Evolutionary conservation across 306 rosid genomes (phyloP).

Genomic region (Dryas alaskensis): DNA sequence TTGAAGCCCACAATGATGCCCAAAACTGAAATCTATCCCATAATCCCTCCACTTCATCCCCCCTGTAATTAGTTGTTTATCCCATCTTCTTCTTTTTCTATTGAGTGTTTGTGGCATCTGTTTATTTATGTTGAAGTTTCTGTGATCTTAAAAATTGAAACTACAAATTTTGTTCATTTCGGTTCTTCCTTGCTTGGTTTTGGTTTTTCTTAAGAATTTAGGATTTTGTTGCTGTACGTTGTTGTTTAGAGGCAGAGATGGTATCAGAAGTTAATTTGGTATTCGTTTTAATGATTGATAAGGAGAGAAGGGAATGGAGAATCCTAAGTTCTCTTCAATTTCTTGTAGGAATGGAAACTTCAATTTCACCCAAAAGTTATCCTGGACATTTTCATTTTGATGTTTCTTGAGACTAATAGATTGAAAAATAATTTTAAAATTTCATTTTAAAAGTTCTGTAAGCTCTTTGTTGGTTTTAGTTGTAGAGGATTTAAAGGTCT

Average conservation of each 20-base stretch:
- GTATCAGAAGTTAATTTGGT: too few species aligned
- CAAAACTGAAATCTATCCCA: not conserved
- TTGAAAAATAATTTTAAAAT: not conserved
- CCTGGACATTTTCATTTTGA: too few species aligned
- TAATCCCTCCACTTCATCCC: not conserved
- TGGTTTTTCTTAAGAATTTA: too few species aligned
- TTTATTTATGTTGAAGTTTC: not conserved
- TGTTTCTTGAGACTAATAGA: not conserved
- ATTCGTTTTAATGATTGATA: not conserved
- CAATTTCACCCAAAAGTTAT: too few species aligned
- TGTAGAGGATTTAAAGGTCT: conserved; percentile 1
- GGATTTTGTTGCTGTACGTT: too few species aligned
- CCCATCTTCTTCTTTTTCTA: not conserved
- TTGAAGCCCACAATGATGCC: not conserved
- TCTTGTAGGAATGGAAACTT: not conserved
- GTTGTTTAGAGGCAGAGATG: too few species aligned
- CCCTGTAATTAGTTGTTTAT: not conserved
- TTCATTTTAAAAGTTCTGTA: not conserved
- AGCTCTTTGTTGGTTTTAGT: not conserved
- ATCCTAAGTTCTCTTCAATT: not conserved
- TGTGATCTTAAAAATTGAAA: not conserved
- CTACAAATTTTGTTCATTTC: too few species aligned
- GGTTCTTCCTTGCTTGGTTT: too few species aligned
- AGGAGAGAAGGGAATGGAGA: not conserved
- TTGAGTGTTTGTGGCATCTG: not conserved